phyloP scores from a whole-genome alignment of 1,284 basidiomycete species.

The Crepidotus sp. region DNA sequence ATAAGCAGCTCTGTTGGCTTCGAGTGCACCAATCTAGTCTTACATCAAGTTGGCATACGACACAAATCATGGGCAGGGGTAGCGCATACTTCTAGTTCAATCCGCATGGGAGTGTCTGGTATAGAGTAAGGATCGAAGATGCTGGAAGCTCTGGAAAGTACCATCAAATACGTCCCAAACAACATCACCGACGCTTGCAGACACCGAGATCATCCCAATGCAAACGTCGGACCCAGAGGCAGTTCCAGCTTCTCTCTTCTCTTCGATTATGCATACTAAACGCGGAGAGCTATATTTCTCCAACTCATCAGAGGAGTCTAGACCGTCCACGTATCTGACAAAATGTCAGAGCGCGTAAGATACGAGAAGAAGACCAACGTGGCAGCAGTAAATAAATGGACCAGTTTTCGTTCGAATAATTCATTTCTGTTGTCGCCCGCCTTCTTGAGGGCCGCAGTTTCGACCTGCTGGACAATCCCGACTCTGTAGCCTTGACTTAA shows the following conservation, averaged over 20 bases:
- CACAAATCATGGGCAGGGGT: background rate
- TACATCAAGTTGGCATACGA: background rate
- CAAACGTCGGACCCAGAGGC: conserved; percentile 37
- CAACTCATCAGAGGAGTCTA: conserved; percentile 61
- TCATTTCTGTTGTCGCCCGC: conserved; percentile 74
- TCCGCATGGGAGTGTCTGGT: conserved; percentile 70
- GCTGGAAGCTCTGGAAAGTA: conserved; percentile 21
- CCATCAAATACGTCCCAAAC: conserved; percentile 89
- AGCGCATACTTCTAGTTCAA: conserved; percentile 68
- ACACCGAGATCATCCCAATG: conserved; percentile 74
- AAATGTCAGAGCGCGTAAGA: conserved; percentile 6
- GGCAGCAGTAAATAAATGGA: conserved; percentile 79
- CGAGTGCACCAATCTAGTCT: conserved; percentile 75
- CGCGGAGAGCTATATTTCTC: conserved; percentile 45
- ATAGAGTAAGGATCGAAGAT: conserved; percentile 3
- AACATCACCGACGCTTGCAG: conserved; percentile 84
- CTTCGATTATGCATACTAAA: conserved; percentile 18
- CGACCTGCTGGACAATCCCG: conserved; percentile 86
- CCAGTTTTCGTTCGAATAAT: conserved; percentile 77
- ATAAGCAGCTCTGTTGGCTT: conserved; percentile 80
- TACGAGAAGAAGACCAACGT: conserved; percentile 51
- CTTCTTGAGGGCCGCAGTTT: conserved; percentile 95
- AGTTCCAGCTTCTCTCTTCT: conserved; percentile 66
- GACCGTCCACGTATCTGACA: conserved; percentile 61
- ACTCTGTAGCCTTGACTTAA: conserved; percentile 84